Conservation (phyloP, 352 stramenopile species). For the Globisporangium emineosum region DNA sequence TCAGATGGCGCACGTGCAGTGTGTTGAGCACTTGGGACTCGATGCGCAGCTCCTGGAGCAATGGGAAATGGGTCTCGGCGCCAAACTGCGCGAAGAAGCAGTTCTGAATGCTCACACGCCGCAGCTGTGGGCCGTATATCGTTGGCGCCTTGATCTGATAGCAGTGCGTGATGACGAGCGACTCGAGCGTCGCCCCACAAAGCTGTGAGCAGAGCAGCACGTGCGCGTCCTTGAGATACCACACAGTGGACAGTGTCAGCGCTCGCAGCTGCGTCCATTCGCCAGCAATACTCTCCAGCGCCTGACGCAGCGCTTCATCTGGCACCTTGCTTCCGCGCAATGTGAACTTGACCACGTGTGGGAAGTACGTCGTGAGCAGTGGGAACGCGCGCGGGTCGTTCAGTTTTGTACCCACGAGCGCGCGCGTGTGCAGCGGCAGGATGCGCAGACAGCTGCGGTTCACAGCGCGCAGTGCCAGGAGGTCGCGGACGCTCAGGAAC, state of each 20-base stretch:
- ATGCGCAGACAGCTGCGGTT: constrained; percentile 7
- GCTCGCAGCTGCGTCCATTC: constrained; percentile 27
- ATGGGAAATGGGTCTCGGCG: constrained; percentile 36
- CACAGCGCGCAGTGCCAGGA: constrained; percentile 8
- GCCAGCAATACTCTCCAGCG: background rate
- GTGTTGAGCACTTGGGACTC: constrained; percentile 49
- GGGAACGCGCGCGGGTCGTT: constrained; percentile 1
- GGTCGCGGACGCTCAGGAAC: constrained; percentile 7
- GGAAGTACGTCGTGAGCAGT: constrained; percentile 16
- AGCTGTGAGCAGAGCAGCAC: constrained; percentile 36
- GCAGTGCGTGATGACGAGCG: constrained; percentile 47
- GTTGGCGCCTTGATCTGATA: constrained; percentile 52
- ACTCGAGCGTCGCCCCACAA: constrained; percentile 31
- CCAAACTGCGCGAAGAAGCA: constrained; percentile 44
- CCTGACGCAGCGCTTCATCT: background rate
- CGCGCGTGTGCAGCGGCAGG: constrained; percentile 11
- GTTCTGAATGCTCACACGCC: constrained; percentile 39
- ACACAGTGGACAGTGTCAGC: constrained; percentile 45
- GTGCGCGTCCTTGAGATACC: constrained; percentile 41
- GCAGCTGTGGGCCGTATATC: constrained; percentile 31
- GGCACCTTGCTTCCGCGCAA: constrained; percentile 9
- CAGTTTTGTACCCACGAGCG: constrained; percentile 10
- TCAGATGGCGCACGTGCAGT: constrained; percentile 33
- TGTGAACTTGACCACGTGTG: constrained; percentile 3
- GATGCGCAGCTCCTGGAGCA: constrained; percentile 42